Evolutionary conservation across 2,329 filamentous ascomycete genomes (phyloP).

Genomic region (Ophiobolus disseminans): DNA sequence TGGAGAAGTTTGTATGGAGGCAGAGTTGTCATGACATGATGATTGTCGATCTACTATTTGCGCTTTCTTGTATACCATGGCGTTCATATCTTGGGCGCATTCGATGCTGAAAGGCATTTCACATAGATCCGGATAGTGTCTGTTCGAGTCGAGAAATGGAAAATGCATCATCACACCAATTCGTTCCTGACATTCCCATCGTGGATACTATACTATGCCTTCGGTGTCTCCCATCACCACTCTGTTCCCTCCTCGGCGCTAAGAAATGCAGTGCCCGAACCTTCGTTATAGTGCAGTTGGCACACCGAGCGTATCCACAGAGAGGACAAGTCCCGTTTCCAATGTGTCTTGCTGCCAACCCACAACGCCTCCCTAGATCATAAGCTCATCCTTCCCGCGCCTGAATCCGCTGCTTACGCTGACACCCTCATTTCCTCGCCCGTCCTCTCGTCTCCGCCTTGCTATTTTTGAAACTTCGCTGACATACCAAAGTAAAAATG

Average conservation of each 20-base stretch:
- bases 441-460: background rate
- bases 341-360: too few species aligned
- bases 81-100: background rate
- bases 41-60: background rate
- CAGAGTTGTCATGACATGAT: constrained; percentile 5
- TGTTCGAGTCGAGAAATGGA: background rate
- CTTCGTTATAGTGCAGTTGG: too few species aligned
- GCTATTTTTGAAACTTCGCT: too few species aligned
- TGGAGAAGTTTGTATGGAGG: background rate
- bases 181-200: background rate
- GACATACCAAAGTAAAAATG: background rate
- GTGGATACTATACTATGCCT: too few species aligned
- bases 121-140: background rate
- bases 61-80: background rate
- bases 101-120: background rate
- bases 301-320: too few species aligned
- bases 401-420: background rate
- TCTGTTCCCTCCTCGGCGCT: too few species aligned
- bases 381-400: too few species aligned
- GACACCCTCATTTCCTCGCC: background rate
- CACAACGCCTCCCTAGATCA: too few species aligned
- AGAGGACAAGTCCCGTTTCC: too few species aligned
- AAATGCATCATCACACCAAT: background rate
- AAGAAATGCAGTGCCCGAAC: too few species aligned
- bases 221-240: too few species aligned